Conservation (phyloP, 176 grass and related monocot species). For the Carex scoparia region DNA sequence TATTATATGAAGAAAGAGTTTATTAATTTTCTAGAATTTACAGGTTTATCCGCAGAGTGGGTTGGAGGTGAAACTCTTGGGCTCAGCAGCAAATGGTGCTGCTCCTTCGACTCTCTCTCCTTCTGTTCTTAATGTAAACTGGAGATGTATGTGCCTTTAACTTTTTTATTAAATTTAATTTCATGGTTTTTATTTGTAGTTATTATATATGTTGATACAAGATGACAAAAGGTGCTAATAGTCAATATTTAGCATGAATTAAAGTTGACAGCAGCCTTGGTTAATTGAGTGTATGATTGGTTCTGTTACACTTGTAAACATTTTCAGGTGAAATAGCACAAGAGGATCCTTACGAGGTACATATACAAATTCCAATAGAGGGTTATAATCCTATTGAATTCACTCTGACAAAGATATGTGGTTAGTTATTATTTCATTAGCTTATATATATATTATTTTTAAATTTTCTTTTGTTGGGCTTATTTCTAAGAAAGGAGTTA, state of each 20-base stretch:
- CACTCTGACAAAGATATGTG: constrained; percentile 72
- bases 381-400: constrained; percentile 87
- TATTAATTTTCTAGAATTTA: constrained; percentile 9
- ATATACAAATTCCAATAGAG: constrained; percentile 61
- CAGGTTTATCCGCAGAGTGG: constrained; percentile 78
- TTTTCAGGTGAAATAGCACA: constrained; percentile 66
- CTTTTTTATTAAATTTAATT: not conserved
- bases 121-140: constrained; percentile 64
- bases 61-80: constrained; percentile 50
- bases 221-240: not conserved
- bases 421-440: constrained; percentile 53
- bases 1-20: not conserved
- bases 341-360: constrained; percentile 57
- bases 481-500: not conserved
- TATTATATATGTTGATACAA: constrained; percentile 6
- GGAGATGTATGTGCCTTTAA: constrained; percentile 67
- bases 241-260: not conserved
- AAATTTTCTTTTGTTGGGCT: not conserved
- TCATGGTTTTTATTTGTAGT: not conserved
- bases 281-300: not conserved
- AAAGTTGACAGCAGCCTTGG: not conserved
- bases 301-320: not conserved
- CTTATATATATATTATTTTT: constrained; percentile 16
- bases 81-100: constrained; percentile 51
- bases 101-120: constrained; percentile 81